These are phyloP conservation scores for Thielaviopsis euricoi DNA, from an alignment of 2,329 filamentous ascomycete genomes.

Conservation along the genomic window DNA sequence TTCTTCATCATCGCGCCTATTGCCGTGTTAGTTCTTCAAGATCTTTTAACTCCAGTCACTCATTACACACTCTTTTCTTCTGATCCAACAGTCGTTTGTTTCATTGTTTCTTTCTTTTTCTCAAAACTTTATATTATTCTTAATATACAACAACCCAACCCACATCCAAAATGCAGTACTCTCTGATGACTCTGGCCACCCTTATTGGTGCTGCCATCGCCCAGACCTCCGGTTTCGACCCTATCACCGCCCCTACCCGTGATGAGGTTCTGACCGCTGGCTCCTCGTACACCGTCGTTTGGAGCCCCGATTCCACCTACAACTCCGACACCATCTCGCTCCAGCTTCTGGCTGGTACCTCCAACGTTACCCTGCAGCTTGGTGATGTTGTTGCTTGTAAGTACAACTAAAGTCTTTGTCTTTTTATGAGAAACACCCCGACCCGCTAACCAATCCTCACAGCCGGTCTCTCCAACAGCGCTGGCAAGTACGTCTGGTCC, in stretches of 20 bases:
- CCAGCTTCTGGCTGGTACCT: constrained; percentile 35
- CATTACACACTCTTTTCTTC: constrained; percentile 2
- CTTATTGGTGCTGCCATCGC: constrained; percentile 35
- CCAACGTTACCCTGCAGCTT: constrained; percentile 24
- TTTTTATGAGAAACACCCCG: neutral
- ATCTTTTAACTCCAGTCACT: constrained; percentile 7
- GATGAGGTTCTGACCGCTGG: constrained; percentile 31
- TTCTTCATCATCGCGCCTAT: constrained; percentile 7
- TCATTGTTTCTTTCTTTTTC: neutral
- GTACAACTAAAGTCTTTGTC: constrained; percentile 17
- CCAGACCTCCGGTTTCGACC: constrained; percentile 39
- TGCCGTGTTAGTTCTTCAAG: constrained; percentile 3
- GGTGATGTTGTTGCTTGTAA: constrained; percentile 28
- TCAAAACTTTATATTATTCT: constrained; percentile 2
- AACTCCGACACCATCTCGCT: constrained; percentile 31
- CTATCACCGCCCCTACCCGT: constrained; percentile 30
- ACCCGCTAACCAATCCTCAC: neutral
- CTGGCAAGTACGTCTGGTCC: constrained; percentile 31
- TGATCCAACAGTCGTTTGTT: neutral
- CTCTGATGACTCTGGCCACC: constrained; percentile 26
- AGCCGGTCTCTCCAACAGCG: constrained; percentile 31
- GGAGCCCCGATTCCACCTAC: constrained; percentile 27
- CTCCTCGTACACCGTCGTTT: constrained; percentile 32
- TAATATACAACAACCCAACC: neutral
- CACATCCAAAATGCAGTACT: constrained; percentile 37